Evolutionary conservation across 805 yeast genomes (phyloP).

Genomic region (Pichia deserticola): DNA sequence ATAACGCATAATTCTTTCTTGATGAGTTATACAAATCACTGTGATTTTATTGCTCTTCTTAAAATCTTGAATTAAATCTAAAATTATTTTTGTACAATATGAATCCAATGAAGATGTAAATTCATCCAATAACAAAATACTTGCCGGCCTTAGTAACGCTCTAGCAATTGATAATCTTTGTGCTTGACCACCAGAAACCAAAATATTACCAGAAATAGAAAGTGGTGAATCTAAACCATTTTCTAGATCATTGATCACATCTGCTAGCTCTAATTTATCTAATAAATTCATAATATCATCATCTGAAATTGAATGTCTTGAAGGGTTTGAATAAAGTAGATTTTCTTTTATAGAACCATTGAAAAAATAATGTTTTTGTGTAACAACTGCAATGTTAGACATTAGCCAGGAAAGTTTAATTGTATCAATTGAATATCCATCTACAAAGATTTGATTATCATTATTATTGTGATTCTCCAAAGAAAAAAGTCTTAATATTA

Average conservation of each 20-base stretch:
- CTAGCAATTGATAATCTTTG: conserved; percentile 83
- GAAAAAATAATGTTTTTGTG: conserved; percentile 66
- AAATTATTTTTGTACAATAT: conserved; percentile 45
- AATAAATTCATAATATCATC: conserved; percentile 34
- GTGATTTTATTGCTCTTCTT: conserved; percentile 26
- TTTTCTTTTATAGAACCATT: conserved; percentile 71
- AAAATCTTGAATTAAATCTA: conserved; percentile 36
- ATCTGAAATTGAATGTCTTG: conserved; percentile 11
- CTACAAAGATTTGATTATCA: conserved; percentile 22
- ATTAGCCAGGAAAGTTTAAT: conserved; percentile 46
- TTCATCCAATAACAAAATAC: conserved; percentile 71
- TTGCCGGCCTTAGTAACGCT: conserved; percentile 63
- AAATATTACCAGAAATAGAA: conserved; percentile 35
- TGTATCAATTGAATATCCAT: conserved; percentile 40
- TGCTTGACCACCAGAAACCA: conserved; percentile 84
- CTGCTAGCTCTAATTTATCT: conserved; percentile 41
- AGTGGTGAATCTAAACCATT: conserved; percentile 54
- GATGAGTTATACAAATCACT: conserved; percentile 68
- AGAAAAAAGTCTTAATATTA: conserved; percentile 48
- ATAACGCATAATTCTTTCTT: conserved; percentile 52
- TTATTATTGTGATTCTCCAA: conserved; percentile 4
- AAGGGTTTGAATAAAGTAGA: conserved; percentile 49
- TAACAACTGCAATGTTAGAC: conserved; percentile 54
- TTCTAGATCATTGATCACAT: conserved; percentile 48
- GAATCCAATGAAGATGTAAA: conserved; percentile 84